phyloP scores from a whole-genome alignment of 106 monocot genomes.

The Allium cepa region DNA sequence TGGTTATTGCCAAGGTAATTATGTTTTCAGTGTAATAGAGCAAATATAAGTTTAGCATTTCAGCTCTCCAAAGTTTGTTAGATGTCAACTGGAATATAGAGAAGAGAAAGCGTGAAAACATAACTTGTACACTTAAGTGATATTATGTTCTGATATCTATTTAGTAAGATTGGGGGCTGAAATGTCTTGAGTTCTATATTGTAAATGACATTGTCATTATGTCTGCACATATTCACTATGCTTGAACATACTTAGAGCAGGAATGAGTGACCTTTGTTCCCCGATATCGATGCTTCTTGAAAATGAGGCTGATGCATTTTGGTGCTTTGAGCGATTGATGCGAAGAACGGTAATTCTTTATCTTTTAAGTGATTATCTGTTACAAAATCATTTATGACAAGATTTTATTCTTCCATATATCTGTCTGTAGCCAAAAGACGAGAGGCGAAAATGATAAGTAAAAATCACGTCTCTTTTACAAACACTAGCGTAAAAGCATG shows the following conservation, averaged over 20 bases:
- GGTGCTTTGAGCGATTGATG: constrained; percentile 97
- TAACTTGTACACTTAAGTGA: too few relatives aligned
- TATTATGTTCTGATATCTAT: too few relatives aligned
- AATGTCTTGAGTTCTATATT: neutral
- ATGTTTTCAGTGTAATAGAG: neutral
- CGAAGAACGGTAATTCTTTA: constrained; percentile 44
- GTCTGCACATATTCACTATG: constrained; percentile 7
- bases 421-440: too few relatives aligned
- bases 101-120: too few relatives aligned
- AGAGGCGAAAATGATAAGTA: too few relatives aligned
- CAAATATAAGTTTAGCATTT: neutral
- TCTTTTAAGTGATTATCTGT: neutral
- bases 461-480: too few relatives aligned
- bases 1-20: constrained; percentile 87
- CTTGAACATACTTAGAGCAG: constrained; percentile 25
- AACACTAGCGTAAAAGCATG: too few relatives aligned
- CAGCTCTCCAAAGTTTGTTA: too few relatives aligned
- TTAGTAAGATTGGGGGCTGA: too few relatives aligned
- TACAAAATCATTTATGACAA: too few relatives aligned
- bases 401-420: too few relatives aligned
- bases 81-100: too few relatives aligned
- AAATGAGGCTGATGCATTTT: constrained; percentile 94
- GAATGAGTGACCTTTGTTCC: constrained; percentile 98
- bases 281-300: constrained; percentile 75
- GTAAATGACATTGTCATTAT: neutral